Conservation (phyloP, 805 yeast genomes). For the Schizosaccharomyces osmophilus region DNA sequence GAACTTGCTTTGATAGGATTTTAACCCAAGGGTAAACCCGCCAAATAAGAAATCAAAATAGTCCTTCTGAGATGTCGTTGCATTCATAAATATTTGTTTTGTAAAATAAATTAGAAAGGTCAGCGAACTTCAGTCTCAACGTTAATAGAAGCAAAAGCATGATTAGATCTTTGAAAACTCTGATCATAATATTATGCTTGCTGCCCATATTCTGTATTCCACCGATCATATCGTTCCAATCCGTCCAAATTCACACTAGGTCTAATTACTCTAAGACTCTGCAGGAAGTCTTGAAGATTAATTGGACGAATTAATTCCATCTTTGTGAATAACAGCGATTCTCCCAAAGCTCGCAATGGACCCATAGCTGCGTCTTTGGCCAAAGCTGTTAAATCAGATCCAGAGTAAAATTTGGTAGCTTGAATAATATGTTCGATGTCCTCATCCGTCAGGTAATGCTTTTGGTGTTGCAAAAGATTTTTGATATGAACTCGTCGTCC, state of each 20-base stretch:
- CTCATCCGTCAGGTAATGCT: conserved; percentile 36
- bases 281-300: conserved; percentile 43
- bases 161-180: neutral
- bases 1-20: too few relatives aligned
- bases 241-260: conserved; percentile 79
- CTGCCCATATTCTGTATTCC: conserved; percentile 20
- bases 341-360: conserved; percentile 75
- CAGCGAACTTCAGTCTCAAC: neutral
- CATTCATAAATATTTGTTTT: too few relatives aligned
- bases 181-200: neutral
- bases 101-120: too few relatives aligned
- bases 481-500: conserved; percentile 50
- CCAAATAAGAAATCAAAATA: too few relatives aligned
- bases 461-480: conserved; percentile 45
- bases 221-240: conserved; percentile 51
- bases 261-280: conserved; percentile 52
- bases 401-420: conserved; percentile 61
- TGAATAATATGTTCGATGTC: conserved; percentile 38
- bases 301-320: conserved; percentile 62
- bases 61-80: too few relatives aligned
- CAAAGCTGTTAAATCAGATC: conserved; percentile 74
- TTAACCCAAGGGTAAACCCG: too few relatives aligned
- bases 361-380: conserved; percentile 98
- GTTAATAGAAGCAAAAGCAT: neutral
- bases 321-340: conserved; percentile 40